Conservation (phyloP, 2,329 filamentous ascomycete genomes). For the Curvularia lunata region DNA sequence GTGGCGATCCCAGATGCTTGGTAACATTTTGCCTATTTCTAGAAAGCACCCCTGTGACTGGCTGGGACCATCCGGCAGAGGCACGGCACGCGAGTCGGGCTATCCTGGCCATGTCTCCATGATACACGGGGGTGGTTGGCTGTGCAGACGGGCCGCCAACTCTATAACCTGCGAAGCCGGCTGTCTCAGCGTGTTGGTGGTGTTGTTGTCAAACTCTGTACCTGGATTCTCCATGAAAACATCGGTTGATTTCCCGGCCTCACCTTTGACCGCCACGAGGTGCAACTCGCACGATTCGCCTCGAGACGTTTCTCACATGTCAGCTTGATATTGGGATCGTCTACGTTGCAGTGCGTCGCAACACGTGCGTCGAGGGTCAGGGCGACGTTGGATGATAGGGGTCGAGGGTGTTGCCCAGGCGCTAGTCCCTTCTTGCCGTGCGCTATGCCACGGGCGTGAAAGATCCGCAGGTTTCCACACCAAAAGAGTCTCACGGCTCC, state of each 20-base stretch:
- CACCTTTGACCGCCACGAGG: not conserved
- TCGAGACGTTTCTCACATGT: not conserved
- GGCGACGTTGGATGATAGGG: not conserved
- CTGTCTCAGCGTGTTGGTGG: not conserved
- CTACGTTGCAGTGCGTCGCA: not conserved
- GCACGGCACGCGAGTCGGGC: not conserved
- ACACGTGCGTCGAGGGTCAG: not conserved
- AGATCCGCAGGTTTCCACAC: not conserved
- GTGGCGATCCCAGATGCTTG: conserved; percentile 1
- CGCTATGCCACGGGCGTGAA: not conserved
- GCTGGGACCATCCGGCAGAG: conserved; percentile 1
- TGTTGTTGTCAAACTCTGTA: not conserved
- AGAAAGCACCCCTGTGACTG: not conserved
- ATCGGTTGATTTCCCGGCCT: conserved; percentile 4
- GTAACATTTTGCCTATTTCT: conserved; percentile 5
- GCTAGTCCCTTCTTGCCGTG: not conserved
- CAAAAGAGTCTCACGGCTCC: conserved; percentile 3
- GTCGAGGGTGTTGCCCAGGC: not conserved
- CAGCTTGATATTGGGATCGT: conserved; percentile 8
- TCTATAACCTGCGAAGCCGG: not conserved
- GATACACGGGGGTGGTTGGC: not conserved
- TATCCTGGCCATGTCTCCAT: not conserved
- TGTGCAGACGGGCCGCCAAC: not conserved
- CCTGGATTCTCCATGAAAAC: not conserved
- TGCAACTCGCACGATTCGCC: conserved; percentile 1